Base-by-base conservation (phyloP, 805 yeast genomes). In the Myxozyma lipomycoides region DNA sequence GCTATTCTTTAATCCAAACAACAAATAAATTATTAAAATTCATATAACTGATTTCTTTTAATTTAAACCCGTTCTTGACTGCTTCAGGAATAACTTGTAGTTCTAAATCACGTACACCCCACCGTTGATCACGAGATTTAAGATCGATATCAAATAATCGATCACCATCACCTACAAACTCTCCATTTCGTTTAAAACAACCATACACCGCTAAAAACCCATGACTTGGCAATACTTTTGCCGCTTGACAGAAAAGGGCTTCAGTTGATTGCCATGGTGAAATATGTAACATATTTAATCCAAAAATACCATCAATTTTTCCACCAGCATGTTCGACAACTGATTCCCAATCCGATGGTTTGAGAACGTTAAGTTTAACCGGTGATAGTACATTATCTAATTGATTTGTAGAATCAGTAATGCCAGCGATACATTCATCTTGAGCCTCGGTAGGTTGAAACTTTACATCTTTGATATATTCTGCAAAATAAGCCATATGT, bases 371-470 rank as follows among this genome's bases (percentile, higher is more conserved):
- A 32, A 55, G 40, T 25, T 45, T 40, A 19, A 25, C 30, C 1
- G 59, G 57, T 5, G 34, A 18, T 7, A 41, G 40, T 17, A 51
- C 40, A 28, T 54, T 54, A 26, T 32, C 44, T 2, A 39, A 25
- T 18, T 38, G n/a, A 21, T n/a, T 18, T 15, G 48, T 44, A n/a
- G 41, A 15, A 15, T 23, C 10, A 3, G 43, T 43, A 23, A 53
- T 53, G 9, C 52, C 57, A 21, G 26, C 49, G 18, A 54, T 35
- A 39, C 58, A 55, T 25, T 48, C 58, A 15, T 26, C 46, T 37
- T 55, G 59, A 2, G 59, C 59, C 40, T 55, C 59, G 1, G 59
- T 52, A 1, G 58, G 53, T 35, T 55, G 58, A 40, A 55, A 55
- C 34, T 25, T 28, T 32, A 47, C 46, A 4, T 22, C 24, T 22